Evolutionary conservation across 768 basidiomycete genomes (phyloP).

Genomic region (Leccinum sublutescens): DNA sequence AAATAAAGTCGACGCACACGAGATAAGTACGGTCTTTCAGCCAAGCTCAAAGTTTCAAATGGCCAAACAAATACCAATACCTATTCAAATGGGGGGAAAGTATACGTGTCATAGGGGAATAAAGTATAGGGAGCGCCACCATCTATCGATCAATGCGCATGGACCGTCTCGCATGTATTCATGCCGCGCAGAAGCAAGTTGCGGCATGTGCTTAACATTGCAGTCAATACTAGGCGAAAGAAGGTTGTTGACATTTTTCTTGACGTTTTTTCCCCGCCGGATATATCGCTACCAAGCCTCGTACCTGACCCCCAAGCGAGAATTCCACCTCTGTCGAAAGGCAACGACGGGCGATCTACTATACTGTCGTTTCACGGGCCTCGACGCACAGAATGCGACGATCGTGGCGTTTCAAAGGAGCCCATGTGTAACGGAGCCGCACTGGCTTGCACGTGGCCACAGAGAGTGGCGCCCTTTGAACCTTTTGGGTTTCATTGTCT

Average conservation of each 20-base stretch:
- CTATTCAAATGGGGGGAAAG: too few species aligned
- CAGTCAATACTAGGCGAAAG: not conserved
- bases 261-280: too few species aligned
- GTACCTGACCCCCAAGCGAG: not conserved
- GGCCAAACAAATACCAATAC: too few species aligned
- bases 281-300: too few species aligned
- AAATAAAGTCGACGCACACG: not conserved
- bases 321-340: not conserved
- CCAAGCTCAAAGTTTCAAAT: not conserved
- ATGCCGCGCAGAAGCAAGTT: not conserved
- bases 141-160: not conserved
- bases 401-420: not conserved
- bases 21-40: not conserved
- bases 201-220: not conserved
- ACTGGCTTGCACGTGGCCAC: not conserved
- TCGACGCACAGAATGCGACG: not conserved
- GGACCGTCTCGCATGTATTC: not conserved
- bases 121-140: not conserved
- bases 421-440: not conserved
- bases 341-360: not conserved
- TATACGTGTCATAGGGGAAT: too few species aligned
- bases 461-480: not conserved
- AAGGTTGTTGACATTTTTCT: not conserved
- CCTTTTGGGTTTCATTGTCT: constrained; percentile 9
- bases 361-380: not conserved